Evolutionary conservation across 1,284 basidiomycete genomes (phyloP), one percentile per base, ranked within the genome.

Genomic region (Ganoderma lucidum): DNA sequence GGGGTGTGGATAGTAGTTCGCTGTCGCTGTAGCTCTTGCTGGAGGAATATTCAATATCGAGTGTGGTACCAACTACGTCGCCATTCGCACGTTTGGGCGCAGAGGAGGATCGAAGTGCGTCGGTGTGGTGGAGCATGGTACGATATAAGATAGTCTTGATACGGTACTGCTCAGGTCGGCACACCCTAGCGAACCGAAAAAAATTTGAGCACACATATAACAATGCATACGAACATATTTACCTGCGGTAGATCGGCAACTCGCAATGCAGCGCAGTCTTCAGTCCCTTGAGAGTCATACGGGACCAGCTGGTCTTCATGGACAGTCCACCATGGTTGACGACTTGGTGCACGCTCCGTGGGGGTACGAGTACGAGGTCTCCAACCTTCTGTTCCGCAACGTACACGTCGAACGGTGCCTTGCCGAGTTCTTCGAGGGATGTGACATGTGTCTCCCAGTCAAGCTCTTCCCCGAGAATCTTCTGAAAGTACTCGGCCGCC

Each of bases 301-400:
- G 83, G 0, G 93, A 94, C 93, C 93, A 94, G 0, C 92, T 91
- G 10, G 88, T 88, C 79, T 95, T 95, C 76, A 93, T 83, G 0
- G 92, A 92, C 35, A 94, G 83, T 10, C 93, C 93, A 35, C 93
- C 92, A 63, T 82, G 80, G 74, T 94, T 95, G 28, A 94, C 84
- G 5, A 94, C 93, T 75, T 94, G 92, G 78, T 94, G 93, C 68
- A 89, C 92, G 69, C 89, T 91, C 71, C 90, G 83, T 28, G 91
- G 90, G 14, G 93, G 93, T 14, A 94, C 91, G n/a, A 94, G 82
- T 5, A 94, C 89, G 41, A 95, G 77, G 75, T 95, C 93, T 1
- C 93, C 93, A 0, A 91, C 73, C 60, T 84, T 86, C 78, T 94
- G 93, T 74, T 94, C 87, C 0, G 85, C 83, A 58, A 94, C 81